phyloP scores from a whole-genome alignment of 2,329 filamentous ascomycete genomes.

The Fusarium papillatum region DNA sequence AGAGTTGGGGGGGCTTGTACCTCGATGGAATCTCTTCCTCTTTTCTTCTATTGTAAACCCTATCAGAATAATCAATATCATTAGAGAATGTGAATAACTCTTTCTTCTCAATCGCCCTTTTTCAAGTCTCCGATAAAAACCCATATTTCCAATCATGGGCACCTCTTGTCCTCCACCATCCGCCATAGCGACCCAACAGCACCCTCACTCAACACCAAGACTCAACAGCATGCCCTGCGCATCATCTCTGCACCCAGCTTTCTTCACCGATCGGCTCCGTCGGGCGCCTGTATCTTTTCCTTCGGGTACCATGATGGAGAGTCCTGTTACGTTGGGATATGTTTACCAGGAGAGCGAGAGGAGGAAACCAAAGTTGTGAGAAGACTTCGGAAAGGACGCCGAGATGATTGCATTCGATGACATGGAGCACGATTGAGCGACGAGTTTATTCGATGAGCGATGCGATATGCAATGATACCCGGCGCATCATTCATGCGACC shows the following conservation, averaged over 20 bases:
- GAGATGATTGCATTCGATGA: neutral
- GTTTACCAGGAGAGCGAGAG: slow-evolving; percentile 64
- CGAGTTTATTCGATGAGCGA: neutral
- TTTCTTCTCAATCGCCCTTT: neutral
- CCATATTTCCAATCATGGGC: slow-evolving; percentile 15
- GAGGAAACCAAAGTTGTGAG: slow-evolving; percentile 52
- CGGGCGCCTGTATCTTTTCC: slow-evolving; percentile 61
- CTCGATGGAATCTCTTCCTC: neutral
- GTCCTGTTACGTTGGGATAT: slow-evolving; percentile 72
- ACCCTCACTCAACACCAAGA: slow-evolving; percentile 17
- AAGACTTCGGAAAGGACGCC: slow-evolving; percentile 3
- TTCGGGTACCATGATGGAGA: slow-evolving; percentile 43
- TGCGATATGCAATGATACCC: slow-evolving; percentile 8
- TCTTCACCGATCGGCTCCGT: slow-evolving; percentile 77
- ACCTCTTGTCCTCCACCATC: slow-evolving; percentile 26
- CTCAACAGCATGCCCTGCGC: slow-evolving; percentile 47
- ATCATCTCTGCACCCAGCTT: slow-evolving; percentile 78
- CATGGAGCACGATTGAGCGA: neutral
- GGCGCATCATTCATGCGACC: neutral
- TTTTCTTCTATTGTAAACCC: neutral
- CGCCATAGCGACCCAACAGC: slow-evolving; percentile 18
- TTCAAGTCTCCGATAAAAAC: neutral
- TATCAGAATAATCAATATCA: neutral
- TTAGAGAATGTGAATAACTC: slow-evolving; percentile 28
- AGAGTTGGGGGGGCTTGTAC: slow-evolving; percentile 25